Evolutionary conservation across 441 rosid genomes (phyloP), one percentile per base, ranked within the genome.

Genomic region (Pelargonium fulgidum): DNA sequence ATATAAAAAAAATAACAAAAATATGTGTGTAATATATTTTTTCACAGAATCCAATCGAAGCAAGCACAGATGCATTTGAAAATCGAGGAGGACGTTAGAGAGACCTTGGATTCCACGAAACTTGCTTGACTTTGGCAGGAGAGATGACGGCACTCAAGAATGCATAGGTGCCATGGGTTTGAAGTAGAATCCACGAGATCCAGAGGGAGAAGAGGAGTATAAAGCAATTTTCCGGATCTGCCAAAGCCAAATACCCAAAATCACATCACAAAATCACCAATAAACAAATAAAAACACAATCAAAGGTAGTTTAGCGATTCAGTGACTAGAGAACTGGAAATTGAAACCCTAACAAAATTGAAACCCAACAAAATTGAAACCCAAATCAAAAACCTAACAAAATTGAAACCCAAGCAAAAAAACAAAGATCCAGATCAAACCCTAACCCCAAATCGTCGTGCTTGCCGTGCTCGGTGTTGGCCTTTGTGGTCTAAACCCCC

Each of bases 81-180:
- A 10, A 45, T 45, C 11, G 50, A 45, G 8, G 50, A 45, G 50
- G 50, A 7, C 0, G 50, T 2, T 7, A 45, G 13, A 11, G 61
- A 70, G 56, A 93, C 97, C 98, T 89, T 68, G 97, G 98, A 70
- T 87, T 89, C 87, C 86, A 84, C 3, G 98, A 93, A 67, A 93
- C 73, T 50, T 93, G 98, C 78, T 81, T 93, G 85, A 86, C 96
- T 87, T 87, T 91, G 14, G 94, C 76, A 50, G 98, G 96, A 68
- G 89, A 85, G 81, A 93, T 77, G 66, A 89, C 74, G 77, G 96
- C 82, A 73, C 79, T 80, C 19, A 87, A 74, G 59, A 81, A 81
- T 50, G 83, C 76, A 77, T 78, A 75, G 68, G 73, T 76, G 77
- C 85, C 73, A 17, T 78, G 82, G 14, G 70, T 77, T 64, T 73